Evolutionary conservation across 2,329 filamentous ascomycete genomes (phyloP), one percentile per base, ranked within the genome.

Genomic region (Fusarium oxysporum): DNA sequence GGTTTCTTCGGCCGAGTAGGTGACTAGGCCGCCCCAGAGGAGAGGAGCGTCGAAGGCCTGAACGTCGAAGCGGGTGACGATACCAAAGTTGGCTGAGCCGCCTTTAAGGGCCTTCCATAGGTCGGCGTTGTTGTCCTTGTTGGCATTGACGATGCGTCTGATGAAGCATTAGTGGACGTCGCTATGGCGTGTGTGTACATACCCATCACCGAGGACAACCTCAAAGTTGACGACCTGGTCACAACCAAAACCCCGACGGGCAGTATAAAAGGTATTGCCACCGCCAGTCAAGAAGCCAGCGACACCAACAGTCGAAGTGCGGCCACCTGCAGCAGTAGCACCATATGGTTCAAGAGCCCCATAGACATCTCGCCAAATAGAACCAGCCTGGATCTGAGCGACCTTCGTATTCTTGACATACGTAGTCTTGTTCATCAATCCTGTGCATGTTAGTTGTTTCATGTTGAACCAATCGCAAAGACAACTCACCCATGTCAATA

Each of bases 161-260:
- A 12, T 3, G 4, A 2, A 32, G 14, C 16, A n/a, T 66, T 28
- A 60, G 23, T 3, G 6, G 2, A 30, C 3, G 21, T 5, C 2
- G 3, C 1, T 37, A 3, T 53, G 3, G 7, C 1, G 14, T 13
- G 12, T 9, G 3, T 8, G 8, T 10, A 8, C 28, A 19, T 44
- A 66, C 64, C 64, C 62, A 2, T 66, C 43, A 3, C 37, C 44
- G 9, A 84, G 83, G 3, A 88, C 81, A 3, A 86, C 81, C 57
- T 81, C 82, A 65, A 85, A 85, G 51, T 80, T 81, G 40, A 79
- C 64, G 4, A 87, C 81, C 38, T 82, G 84, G 62, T 86, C 86
- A 56, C 83, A 85, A 10, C 64, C 70, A 21, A 76, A 62, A 6
- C 74, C 74, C 13, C 62, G 59, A 14, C 65, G 63, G 25, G 61